Evolutionary conservation across 202 grass and related monocot genomes (phyloP), one percentile per base, ranked within the genome.

Genomic region (Miscanthus sacchariflorus): DNA sequence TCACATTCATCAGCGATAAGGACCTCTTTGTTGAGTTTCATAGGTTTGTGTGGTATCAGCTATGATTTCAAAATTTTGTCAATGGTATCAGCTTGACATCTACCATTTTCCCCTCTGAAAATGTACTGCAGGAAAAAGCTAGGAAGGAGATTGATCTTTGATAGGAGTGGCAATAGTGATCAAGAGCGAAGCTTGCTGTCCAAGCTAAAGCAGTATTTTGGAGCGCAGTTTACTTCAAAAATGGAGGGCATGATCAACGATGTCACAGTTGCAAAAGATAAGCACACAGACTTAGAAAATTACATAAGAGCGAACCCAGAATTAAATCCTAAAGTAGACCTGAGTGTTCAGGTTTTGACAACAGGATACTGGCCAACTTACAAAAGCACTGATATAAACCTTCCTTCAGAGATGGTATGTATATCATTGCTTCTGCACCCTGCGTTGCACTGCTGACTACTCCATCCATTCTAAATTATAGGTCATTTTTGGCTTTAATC

Each of bases 241-340:
- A 98, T 96, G 94, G 96, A 98, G 93, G 96, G 96, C 84, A 96
- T 96, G 96, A 87, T 98, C 40, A 94, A 82, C 8, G 93, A 98
- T 89, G 74, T 98, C 75, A 74, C 89, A 79, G 76, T 95, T 74
- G 89, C 93, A 82, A 94, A 86, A 84, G 93, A 95, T 72, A 88
- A 95, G 38, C 92, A 94, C 52, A 78, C 90, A 7, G 92, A 82
- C 77, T 98, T 93, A 71, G 92, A 93, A 38, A 87, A 91, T 14
- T 93, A 90, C 83, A 88, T 94, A 61, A 87, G 74, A 17, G 43
- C 35, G 19, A 90, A 90, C n/a, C 28, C 92, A 9, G 84, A 94
- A 48, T 88, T 81, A 68, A 93, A 91, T 84, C 92, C 90, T 27
- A 90, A 80, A 10, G 84, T 98, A 85, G 96, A 89, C 84, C 82